Conservation (phyloP, 202 grass and related monocot species). For the Zoysia matrella region DNA sequence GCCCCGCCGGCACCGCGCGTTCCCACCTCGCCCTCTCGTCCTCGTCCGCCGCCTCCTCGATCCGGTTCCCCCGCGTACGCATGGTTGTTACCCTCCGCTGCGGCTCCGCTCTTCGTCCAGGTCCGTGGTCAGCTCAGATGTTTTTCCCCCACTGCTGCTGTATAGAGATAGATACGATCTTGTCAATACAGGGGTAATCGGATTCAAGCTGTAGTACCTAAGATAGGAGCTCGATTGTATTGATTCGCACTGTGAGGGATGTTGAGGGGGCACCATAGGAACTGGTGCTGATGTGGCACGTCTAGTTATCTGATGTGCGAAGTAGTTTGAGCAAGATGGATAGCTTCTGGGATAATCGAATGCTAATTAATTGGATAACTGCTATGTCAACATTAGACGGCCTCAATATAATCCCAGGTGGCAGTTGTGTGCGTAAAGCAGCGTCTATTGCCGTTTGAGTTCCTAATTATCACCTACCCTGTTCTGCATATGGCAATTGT, state of each 20-base stretch:
- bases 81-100: conserved; percentile 26
- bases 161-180: no score
- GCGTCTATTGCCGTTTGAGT: no score
- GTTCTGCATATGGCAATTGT: neutral
- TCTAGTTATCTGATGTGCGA: neutral
- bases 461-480: neutral
- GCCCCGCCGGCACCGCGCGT: conserved; percentile 4
- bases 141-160: no score
- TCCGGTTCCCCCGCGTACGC: conserved; percentile 29
- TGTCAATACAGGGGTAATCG: neutral
- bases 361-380: neutral
- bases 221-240: neutral
- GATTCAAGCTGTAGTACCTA: neutral
- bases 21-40: conserved; percentile 28
- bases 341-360: neutral
- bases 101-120: conserved; percentile 22
- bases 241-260: neutral
- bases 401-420: neutral
- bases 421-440: no score
- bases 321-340: neutral
- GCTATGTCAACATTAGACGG: conserved; percentile 6
- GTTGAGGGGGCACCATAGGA: no score
- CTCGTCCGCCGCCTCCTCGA: conserved; percentile 14
- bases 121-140: conserved; percentile 37
- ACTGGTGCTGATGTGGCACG: neutral